Percentiles rank a stretch among this genome's conserved stretches.
These are phyloP conservation scores for Exophiala sp. DNA, from an alignment of 2,329 filamentous ascomycete genomes.

Conservation along the genomic window DNA sequence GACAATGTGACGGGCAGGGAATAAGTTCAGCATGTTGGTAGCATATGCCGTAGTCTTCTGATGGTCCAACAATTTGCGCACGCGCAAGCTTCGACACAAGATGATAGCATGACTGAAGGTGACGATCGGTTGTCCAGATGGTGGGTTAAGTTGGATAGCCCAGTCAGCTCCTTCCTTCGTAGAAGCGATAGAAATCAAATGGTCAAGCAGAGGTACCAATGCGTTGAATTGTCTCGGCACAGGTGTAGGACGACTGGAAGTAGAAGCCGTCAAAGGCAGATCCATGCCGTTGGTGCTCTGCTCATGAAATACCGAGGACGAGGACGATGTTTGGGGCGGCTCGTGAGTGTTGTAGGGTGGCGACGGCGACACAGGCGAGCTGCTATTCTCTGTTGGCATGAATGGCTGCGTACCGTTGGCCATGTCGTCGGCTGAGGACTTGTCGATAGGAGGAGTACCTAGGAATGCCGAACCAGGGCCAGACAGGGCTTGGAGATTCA, in stretches of 20 bases:
- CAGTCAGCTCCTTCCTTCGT: constrained; percentile 25
- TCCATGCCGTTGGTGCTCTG: constrained; percentile 9
- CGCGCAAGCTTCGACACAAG: constrained; percentile 23
- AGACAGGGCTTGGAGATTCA: background rate
- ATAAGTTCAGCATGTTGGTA: constrained; percentile 22
- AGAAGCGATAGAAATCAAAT: constrained; percentile 23
- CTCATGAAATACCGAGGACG: background rate
- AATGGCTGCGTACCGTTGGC: constrained; percentile 8
- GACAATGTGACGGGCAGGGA: constrained; percentile 20
- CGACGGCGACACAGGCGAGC: background rate
- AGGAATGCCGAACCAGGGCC: background rate
- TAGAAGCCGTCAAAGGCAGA: constrained; percentile 1
- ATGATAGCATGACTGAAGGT: constrained; percentile 23
- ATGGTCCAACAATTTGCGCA: constrained; percentile 20
- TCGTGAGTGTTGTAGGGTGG: background rate
- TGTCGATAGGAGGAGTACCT: background rate
- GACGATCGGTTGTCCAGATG: constrained; percentile 17
- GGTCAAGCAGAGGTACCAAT: constrained; percentile 19
- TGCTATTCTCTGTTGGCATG: constrained; percentile 2
- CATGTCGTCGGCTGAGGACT: background rate
- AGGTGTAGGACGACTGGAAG: background rate
- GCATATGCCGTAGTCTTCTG: constrained; percentile 10
- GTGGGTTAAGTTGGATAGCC: constrained; percentile 20
- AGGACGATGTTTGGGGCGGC: background rate
- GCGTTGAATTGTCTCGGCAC: constrained; percentile 11